phyloP scores from a whole-genome alignment of 352 stramenopile genomes.

The Phytophthora aleatoria region DNA sequence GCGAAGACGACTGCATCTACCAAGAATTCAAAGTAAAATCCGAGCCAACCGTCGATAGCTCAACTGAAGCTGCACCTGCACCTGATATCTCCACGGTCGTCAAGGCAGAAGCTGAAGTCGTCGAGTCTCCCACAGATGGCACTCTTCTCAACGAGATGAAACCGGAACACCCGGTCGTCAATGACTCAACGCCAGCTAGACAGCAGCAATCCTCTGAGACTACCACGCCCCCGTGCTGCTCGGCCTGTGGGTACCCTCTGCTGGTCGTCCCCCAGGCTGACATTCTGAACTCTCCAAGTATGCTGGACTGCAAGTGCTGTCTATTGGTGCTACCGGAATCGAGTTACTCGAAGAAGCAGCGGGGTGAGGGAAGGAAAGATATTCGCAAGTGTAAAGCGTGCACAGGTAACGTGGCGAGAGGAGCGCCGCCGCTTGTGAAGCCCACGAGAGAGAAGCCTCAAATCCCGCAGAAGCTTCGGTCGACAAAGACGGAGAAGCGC shows the following conservation, averaged over 20 bases:
- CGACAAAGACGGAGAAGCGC: slow-evolving; percentile 5
- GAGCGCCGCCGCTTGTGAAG: neutral
- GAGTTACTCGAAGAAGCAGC: slow-evolving; percentile 27
- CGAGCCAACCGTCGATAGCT: neutral
- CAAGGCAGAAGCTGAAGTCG: slow-evolving; percentile 19
- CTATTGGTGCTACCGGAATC: slow-evolving; percentile 12
- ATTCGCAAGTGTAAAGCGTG: slow-evolving; percentile 30
- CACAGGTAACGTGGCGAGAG: slow-evolving; percentile 19
- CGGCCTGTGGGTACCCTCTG: slow-evolving; percentile 14
- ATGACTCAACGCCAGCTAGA: neutral
- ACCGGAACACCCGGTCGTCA: slow-evolving; percentile 1
- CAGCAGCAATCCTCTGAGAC: neutral
- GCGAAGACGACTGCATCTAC: slow-evolving; percentile 14
- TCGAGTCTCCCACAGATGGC: slow-evolving; percentile 5
- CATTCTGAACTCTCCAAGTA: neutral
- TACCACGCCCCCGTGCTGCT: slow-evolving; percentile 10
- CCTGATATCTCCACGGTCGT: slow-evolving; percentile 3
- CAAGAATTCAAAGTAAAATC: slow-evolving; percentile 13
- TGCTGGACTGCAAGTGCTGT: slow-evolving; percentile 34
- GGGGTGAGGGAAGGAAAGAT: slow-evolving; percentile 3
- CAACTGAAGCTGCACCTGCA: slow-evolving; percentile 5
- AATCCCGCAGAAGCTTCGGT: neutral
- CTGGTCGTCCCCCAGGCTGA: slow-evolving; percentile 13
- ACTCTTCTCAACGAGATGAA: neutral
- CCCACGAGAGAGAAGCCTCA: slow-evolving; percentile 14